Base-by-base conservation (phyloP, 768 basidiomycete species). In the Lactifluus rugatus region DNA sequence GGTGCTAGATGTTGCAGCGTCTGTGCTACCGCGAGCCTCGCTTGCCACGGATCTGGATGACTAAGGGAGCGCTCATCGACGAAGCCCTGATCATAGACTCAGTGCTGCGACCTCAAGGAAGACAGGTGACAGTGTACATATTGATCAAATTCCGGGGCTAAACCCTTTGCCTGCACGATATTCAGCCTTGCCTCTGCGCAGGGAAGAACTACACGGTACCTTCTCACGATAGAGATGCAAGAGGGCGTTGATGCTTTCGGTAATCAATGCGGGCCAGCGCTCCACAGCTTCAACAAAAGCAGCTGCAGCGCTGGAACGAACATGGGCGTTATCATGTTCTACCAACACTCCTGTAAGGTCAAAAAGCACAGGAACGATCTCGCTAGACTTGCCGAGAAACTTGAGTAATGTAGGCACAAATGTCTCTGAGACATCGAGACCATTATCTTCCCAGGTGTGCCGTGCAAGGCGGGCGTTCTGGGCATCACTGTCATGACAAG, bases 361-460 rank as follows among this genome's bases (percentile, higher is more conserved):
- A n/a, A 50, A 26, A 31, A 2, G 41, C 32, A 62, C 51, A 41
- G 49, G 46, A 19, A 26, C 34, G 6, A 45, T 13, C 1, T n/a
- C 1, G 46, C 32, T 7, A 23, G 37, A 66, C 78, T 47, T 68
- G 91, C 93, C 86, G 17, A 97, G 76, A 65, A 82, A 89, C 0
- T 68, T 69, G 11, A 89, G 66, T 13, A 98, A 72, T 46, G 76
- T 75, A 0, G 70, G 67, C 0, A 91, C 69, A 70, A 82, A 82
- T 6, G 70, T 69, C 62, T 92, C 89, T 0, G 87, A 81, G 10
- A 94, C 81, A 65, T 96, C 92, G 37, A 97, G 70, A 4, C 91
- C 94, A 62, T 98, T 98, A 62, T 97, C 96, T 54, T 96, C 95
- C 94, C 94, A 98, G 10, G 90, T 72, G 61, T 85, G 82, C 23